Conservation (phyloP, 495 filamentous ascomycete genomes). For the Podospora fimiseda region DNA sequence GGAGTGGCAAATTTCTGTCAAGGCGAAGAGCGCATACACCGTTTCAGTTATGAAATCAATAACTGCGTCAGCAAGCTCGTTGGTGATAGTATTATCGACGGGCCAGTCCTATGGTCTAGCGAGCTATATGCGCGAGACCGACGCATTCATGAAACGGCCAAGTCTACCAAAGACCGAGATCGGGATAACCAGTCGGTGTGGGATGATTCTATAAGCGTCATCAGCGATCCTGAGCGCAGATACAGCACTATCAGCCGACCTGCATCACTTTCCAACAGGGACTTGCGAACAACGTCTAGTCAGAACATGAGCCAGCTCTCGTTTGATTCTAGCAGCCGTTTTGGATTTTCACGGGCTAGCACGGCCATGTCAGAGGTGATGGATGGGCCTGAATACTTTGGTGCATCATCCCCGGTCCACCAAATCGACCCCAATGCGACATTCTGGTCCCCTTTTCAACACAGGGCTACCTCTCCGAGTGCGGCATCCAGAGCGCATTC, state of each 20-base stretch:
- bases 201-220: conserved; percentile 49
- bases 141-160: conserved; percentile 62
- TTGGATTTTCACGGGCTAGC: conserved; percentile 49
- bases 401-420: conserved; percentile 58
- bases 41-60: conserved; percentile 87
- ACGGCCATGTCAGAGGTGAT: conserved; percentile 55
- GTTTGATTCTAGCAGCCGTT: conserved; percentile 57
- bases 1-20: conserved; percentile 90
- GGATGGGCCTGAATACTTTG: conserved; percentile 67
- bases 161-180: conserved; percentile 32
- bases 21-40: conserved; percentile 91
- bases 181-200: conserved; percentile 36
- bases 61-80: conserved; percentile 81
- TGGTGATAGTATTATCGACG: conserved; percentile 77
- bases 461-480: conserved; percentile 54
- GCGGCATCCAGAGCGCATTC: conserved; percentile 51
- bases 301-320: conserved; percentile 59
- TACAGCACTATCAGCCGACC: conserved; percentile 32
- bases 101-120: conserved; percentile 88
- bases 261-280: conserved; percentile 33
- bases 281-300: conserved; percentile 47
- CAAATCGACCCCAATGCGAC: conserved; percentile 73
- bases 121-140: conserved; percentile 80
- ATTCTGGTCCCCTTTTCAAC: conserved; percentile 81
- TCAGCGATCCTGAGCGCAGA: conserved; percentile 45